Base-by-base conservation (phyloP, 495 filamentous ascomycete species). In the Tetracladium setigerum region DNA sequence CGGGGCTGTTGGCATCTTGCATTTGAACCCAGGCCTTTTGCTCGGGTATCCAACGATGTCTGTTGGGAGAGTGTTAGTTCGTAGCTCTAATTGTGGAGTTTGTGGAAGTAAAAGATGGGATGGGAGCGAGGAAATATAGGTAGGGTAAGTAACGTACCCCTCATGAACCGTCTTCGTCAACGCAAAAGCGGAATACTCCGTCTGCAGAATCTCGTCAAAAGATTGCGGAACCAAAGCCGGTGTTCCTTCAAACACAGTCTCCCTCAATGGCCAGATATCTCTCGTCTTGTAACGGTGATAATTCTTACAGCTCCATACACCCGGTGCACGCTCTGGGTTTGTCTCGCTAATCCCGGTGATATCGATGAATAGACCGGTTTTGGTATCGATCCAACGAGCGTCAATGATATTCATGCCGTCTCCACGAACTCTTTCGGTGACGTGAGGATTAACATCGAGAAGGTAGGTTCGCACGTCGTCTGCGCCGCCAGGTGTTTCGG, bases 231-330 rank as follows among this genome's bases (percentile, higher is more conserved):
- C 75, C 58, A 78, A 78, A 12, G 87, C 88, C 11, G 76, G 72
- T 16, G 83, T 73, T 41, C 77, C 85, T 65, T 95, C 89, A 55
- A 90, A 95, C 49, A 74, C 67, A 47, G 82, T 87, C 38, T 84
- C 78, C 14, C 87, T 72, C 53, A 95, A 61, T 4, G 90, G 89
- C 63, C 81, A 95, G 30, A 96, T 77, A 53, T 94, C 81, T 30
- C 68, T 67, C 36, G 76, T 76, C 62, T 71, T 42, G 30, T 92
- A 95, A 10, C 69, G 67, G 61, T 95, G 88, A 57, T 73, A 75
- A 54, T 92, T 89, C 71, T 92, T 92, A 62, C 87, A 91, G 55
- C 76, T 79, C 81, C 82, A 86, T n/a, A 84, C 64, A 2, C 81
- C 80, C 2, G 84, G 84, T 19, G 53, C 30, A 3, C 58, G 58